Conservation (phyloP, 768 basidiomycete species). For the Termitomyces sp. region DNA sequence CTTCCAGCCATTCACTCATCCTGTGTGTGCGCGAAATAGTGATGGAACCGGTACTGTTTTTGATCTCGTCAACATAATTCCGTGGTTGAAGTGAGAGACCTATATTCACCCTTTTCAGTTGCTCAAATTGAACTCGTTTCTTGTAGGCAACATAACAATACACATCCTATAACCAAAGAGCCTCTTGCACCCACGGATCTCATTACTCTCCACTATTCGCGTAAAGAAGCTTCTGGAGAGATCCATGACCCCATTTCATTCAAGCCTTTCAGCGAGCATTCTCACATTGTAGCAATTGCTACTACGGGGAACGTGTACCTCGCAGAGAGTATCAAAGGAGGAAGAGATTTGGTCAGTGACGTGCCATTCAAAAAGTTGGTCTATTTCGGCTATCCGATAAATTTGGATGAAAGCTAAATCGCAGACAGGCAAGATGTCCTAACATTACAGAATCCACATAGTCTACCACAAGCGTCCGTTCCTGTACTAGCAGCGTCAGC, state of each 20-base stretch:
- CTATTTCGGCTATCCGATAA: not conserved
- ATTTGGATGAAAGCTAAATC: slow-evolving; percentile 5
- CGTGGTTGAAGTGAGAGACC: slow-evolving; percentile 80
- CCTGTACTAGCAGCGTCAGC: slow-evolving; percentile 22
- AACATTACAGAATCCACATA: slow-evolving; percentile 91
- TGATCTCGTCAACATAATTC: slow-evolving; percentile 89
- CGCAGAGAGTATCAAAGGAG: slow-evolving; percentile 85
- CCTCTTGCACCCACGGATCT: slow-evolving; percentile 69
- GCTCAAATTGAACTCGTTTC: slow-evolving; percentile 3
- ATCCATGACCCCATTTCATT: slow-evolving; percentile 96
- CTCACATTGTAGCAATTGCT: slow-evolving; percentile 88
- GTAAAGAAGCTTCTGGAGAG: slow-evolving; percentile 80
- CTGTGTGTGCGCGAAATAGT: slow-evolving; percentile 80
- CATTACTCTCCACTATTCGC: slow-evolving; percentile 75
- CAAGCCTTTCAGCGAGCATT: slow-evolving; percentile 96
- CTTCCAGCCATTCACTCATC: slow-evolving; percentile 85
- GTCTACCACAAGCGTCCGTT: slow-evolving; percentile 56
- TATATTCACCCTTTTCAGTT: not conserved
- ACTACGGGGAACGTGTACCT: slow-evolving; percentile 93
- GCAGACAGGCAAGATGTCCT: slow-evolving; percentile 76
- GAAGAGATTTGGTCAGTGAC: slow-evolving; percentile 84
- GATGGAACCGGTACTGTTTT: slow-evolving; percentile 83
- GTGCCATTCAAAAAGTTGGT: slow-evolving; percentile 78
- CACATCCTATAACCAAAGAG: slow-evolving; percentile 73
- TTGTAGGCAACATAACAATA: slow-evolving; percentile 75